phyloP scores from a whole-genome alignment of 352 stramenopile species.

The Phytopythium litorale region DNA sequence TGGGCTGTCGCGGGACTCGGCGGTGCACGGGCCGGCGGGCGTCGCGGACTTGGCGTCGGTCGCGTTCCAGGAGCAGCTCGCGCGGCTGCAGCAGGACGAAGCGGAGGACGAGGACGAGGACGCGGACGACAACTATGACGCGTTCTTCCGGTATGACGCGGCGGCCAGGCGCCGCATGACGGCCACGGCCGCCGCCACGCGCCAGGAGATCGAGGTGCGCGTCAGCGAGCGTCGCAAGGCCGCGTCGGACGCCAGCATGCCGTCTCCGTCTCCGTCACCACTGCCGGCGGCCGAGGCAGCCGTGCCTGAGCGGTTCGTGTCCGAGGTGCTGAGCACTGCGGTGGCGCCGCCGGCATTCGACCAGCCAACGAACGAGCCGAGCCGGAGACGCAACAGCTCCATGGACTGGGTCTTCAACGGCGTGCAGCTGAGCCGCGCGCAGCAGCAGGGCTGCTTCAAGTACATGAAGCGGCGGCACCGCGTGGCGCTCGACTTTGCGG shows the following conservation, averaged over 20 bases:
- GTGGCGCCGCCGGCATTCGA: not conserved
- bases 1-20: constrained; percentile 2
- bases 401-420: constrained; percentile 9
- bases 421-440: constrained; percentile 41
- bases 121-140: constrained; percentile 11
- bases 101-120: constrained; percentile 2
- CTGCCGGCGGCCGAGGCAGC: constrained; percentile 6
- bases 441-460: constrained; percentile 79
- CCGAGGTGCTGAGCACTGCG: not conserved
- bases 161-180: constrained; percentile 14
- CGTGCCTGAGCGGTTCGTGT: constrained; percentile 2
- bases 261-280: not conserved
- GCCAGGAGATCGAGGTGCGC: constrained; percentile 4
- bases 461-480: constrained; percentile 79
- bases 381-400: constrained; percentile 7
- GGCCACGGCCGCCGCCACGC: constrained; percentile 15
- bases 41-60: not conserved
- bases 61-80: not conserved
- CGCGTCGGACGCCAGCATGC: constrained; percentile 4
- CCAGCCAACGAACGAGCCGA: not conserved
- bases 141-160: constrained; percentile 15
- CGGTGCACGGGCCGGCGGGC: constrained; percentile 10
- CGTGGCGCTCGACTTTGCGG: constrained; percentile 70
- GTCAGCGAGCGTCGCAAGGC: constrained; percentile 10
- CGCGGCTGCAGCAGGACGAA: not conserved